Base-by-base conservation (phyloP, 1,284 basidiomycete species). In the Vanrija sp. region DNA sequence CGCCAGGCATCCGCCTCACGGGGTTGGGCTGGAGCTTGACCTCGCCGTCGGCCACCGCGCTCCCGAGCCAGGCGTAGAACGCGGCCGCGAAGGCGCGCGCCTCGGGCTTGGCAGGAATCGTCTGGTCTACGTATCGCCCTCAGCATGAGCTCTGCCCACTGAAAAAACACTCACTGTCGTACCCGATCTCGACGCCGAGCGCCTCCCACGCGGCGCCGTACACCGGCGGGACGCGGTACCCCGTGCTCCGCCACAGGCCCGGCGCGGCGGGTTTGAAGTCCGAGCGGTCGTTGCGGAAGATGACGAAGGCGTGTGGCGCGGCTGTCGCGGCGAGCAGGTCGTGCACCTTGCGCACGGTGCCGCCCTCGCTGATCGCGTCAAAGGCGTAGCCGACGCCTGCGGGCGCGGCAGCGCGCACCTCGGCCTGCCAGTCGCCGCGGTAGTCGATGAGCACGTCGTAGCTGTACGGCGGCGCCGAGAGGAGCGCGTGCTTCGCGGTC, bases 121-220 rank as follows among this genome's bases (percentile, higher is more conserved):
- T 20, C 20, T 20, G 5, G 19, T 22, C 49, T 39, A 8, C n/a
- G n/a, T 8, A 39, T 1, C 38, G 23, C 3, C 31, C 42, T 42
- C n/a, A 31, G 47, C 15, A 5, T n/a, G 14, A n/a, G n/a, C n/a
- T 10, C 2, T 18, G 15, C 16, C 25, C 18, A 36, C 7, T 19
- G 1, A 2, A 4, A 9, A 3, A 23, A 15, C 27, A 20, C 38
- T 12, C 22, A 43, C 53, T 19, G 31, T 47, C 19, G 41, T 55
- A 50, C 18, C 22, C 53, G 8, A 52, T 18, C 25, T 45, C 54
- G 15, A 37, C 48, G 4, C 54, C 55, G 15, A 56, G 55, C 2
- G 31, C 54, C 50, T 56, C 55, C 55, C 55, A 56, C 18, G 39
- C 55, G 2, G 55, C 55, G 8, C 55, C 55, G 41, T 56, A 56